Base-by-base conservation (phyloP, 257 asterid species). In the Haberlea rhodopensis region DNA sequence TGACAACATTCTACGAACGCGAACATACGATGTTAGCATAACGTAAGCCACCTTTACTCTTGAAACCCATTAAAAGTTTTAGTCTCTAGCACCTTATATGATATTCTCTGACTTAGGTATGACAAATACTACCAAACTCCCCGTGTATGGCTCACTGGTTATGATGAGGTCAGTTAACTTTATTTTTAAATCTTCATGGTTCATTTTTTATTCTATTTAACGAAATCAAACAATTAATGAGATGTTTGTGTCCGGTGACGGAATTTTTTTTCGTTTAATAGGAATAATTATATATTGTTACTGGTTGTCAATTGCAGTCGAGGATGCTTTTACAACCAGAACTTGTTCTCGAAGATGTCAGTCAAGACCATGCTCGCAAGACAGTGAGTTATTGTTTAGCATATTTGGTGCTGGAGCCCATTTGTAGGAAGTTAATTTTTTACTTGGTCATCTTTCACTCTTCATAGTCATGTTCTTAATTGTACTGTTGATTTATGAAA, bases 81-180 rank as follows among this genome's bases (percentile, higher is more conserved):
- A 34, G 61, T 51, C n/a, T 69, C 48, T 62, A 15, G 64, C 54
- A 11, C 61, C 21, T 20, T 68, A 52, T 63, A 69, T 76, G 57
- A 66, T 63, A 26, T 51, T n/a, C 45, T 64, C 63, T 73, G 46
- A 66, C 61, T 45, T 68, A 92, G 99, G 87, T 89, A 90, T 69
- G 99, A 94, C 86, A 87, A 94, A 75, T 94, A 90, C 66, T 94
- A 90, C 80, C 99, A 94, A 86, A 94, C 99, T 31, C 99, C 99
- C 70, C 90, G 97, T 57, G 96, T 94, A 67, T 94, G 99, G 99
- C 97, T 94, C 59, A 94, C 97, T 68, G 99, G 99, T 70, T 94
- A 94, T 74, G 97, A 94, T 52, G 99, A 94, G 97, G 99, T 90
- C 63, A 63, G 82, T 64, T 52, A 25, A 77, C 62, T 32, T 54